Evolutionary conservation across 2,329 filamentous ascomycete genomes (phyloP).

Genomic region (Sarocladium oryzae): DNA sequence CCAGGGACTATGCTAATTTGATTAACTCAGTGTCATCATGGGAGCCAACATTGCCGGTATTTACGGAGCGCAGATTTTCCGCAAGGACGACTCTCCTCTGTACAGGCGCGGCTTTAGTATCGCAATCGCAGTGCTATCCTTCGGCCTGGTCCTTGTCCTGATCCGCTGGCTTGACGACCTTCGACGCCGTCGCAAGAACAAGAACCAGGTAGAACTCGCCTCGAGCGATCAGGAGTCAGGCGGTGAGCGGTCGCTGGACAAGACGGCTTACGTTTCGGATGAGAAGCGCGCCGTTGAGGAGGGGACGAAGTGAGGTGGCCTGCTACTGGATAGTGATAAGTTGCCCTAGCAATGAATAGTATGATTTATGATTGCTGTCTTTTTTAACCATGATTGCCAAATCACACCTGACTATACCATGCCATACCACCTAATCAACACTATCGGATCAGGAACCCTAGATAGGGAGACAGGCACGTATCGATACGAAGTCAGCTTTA

Average conservation of each 20-base stretch:
- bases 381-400: too few relatives aligned
- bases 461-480: too few relatives aligned
- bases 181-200: conserved; percentile 15
- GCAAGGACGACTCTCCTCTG: conserved; percentile 40
- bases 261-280: not conserved
- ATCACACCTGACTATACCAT: too few relatives aligned
- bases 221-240: not conserved
- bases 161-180: conserved; percentile 37
- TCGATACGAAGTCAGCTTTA: too few relatives aligned
- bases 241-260: not conserved
- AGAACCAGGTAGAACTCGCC: not conserved
- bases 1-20: too few relatives aligned
- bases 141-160: conserved; percentile 35
- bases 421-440: too few relatives aligned
- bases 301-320: not conserved
- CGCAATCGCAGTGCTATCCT: conserved; percentile 34
- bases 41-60: conserved; percentile 56
- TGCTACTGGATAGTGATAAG: not conserved
- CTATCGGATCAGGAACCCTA: too few relatives aligned
- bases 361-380: not conserved
- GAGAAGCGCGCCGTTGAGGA: not conserved
- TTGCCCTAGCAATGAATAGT: not conserved
- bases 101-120: conserved; percentile 46
- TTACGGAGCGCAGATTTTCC: conserved; percentile 55
- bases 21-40: conserved; percentile 51